A percentile compares a stretch with the other conserved stretches of the same genome.
These are phyloP conservation scores for Russula olivacea DNA, from an alignment of 768 basidiomycete species.

Conservation along the genomic window DNA sequence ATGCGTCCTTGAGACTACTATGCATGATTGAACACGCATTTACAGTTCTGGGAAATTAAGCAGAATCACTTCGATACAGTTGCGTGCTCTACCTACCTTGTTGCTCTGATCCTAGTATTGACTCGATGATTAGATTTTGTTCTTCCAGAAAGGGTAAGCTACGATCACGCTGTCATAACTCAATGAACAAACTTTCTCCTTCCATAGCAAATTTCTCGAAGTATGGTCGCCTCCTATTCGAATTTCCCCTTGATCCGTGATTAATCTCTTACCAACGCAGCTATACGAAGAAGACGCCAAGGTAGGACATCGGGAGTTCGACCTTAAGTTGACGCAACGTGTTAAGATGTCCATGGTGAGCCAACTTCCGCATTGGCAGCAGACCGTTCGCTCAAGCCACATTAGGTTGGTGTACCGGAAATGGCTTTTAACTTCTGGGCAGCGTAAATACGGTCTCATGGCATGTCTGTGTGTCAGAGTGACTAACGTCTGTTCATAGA, in stretches of 20 bases:
- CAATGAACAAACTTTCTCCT: slow-evolving; percentile 22
- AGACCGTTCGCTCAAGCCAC: not conserved
- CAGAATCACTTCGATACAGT: slow-evolving; percentile 96
- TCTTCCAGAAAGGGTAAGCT: slow-evolving; percentile 94
- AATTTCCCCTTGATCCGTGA: not conserved
- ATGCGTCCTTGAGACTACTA: not conserved
- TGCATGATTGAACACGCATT: not conserved
- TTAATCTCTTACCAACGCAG: slow-evolving; percentile 27
- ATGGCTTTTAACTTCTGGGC: slow-evolving; percentile 91
- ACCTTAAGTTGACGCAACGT: slow-evolving; percentile 82
- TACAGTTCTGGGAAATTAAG: slow-evolving; percentile 68
- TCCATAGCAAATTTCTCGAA: slow-evolving; percentile 72
- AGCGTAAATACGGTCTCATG: slow-evolving; percentile 46
- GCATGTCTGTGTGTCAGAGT: slow-evolving; percentile 4
- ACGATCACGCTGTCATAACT: not conserved
- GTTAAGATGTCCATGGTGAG: slow-evolving; percentile 99
- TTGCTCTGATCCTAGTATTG: slow-evolving; percentile 26
- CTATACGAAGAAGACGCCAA: slow-evolving; percentile 96
- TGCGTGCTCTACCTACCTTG: slow-evolving; percentile 22
- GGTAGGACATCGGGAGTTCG: slow-evolving; percentile 90
- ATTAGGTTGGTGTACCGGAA: slow-evolving; percentile 91
- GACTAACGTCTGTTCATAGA: slow-evolving; percentile 33
- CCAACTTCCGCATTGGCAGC: not conserved
- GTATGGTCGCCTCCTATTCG: slow-evolving; percentile 33
- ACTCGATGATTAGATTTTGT: slow-evolving; percentile 53